Conservation (phyloP, 805 yeast genomes). For the Candida oleophila region DNA sequence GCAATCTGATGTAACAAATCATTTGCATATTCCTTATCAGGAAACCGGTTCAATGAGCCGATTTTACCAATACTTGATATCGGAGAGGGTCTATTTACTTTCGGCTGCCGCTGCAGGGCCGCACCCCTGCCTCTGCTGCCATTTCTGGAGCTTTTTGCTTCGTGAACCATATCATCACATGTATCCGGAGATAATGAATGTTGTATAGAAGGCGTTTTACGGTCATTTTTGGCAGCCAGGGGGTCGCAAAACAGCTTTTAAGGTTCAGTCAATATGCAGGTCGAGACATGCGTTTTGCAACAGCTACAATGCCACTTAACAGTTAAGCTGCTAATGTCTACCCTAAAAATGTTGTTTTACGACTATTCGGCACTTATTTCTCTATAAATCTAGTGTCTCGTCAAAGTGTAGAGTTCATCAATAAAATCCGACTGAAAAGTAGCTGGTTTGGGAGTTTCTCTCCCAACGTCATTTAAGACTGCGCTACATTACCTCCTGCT, state of each 20-base stretch:
- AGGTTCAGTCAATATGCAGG: no score
- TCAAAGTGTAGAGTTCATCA: not conserved
- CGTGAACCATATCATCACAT: constrained; percentile 12
- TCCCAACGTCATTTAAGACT: no score
- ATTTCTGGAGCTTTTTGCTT: not conserved
- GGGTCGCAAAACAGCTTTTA: no score
- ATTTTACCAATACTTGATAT: constrained; percentile 34
- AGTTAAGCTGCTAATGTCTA: no score
- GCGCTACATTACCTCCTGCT: no score
- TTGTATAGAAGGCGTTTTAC: not conserved
- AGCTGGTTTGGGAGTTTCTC: constrained; percentile 26
- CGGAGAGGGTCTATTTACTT: constrained; percentile 29
- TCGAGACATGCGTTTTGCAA: not conserved
- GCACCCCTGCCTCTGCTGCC: constrained; percentile 2
- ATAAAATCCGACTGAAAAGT: not conserved
- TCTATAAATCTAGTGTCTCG: not conserved
- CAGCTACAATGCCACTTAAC: no score
- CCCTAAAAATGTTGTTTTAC: not conserved
- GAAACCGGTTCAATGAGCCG: constrained; percentile 34
- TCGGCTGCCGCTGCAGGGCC: not conserved
- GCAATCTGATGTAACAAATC: constrained; percentile 69
- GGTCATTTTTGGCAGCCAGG: no score
- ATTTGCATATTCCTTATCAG: constrained; percentile 38
- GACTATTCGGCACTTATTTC: no score
- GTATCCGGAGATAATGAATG: not conserved